Evolutionary conservation across 257 asterid species (phyloP).

Genomic region (Przewalskia tangutica): DNA sequence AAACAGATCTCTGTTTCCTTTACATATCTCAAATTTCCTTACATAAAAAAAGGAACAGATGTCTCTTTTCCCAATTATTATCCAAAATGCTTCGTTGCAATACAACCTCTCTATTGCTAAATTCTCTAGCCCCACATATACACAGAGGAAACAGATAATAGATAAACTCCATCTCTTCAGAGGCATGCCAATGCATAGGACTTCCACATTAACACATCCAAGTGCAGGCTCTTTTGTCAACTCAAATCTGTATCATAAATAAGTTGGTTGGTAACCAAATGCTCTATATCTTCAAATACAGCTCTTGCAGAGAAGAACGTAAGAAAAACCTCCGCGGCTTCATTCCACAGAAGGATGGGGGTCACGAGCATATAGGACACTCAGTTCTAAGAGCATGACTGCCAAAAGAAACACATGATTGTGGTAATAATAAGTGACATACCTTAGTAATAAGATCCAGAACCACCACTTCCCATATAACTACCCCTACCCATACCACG

Average conservation of each 20-base stretch:
- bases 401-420: neutral
- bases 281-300: slow-evolving; percentile 7
- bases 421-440: neutral
- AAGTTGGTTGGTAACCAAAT: slow-evolving; percentile 22
- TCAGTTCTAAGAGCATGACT: neutral
- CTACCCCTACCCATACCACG: slow-evolving; percentile 65
- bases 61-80: neutral
- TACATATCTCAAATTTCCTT: slow-evolving; percentile 11
- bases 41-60: slow-evolving; percentile 6
- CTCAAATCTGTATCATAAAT: slow-evolving; percentile 27
- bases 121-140: neutral
- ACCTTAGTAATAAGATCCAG: slow-evolving; percentile 85
- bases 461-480: slow-evolving; percentile 78
- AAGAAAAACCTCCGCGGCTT: neutral
- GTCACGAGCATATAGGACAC: neutral
- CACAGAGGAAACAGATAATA: slow-evolving; percentile 7
- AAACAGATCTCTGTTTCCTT: neutral
- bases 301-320: slow-evolving; percentile 10
- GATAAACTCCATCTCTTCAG: slow-evolving; percentile 5
- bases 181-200: neutral
- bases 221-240: slow-evolving; percentile 21
- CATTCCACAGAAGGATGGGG: neutral
- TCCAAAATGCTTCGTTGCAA: neutral
- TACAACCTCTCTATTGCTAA: neutral
- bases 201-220: slow-evolving; percentile 9